Conservation (phyloP, 2,329 filamentous ascomycete species). For the Calonectria montana region DNA sequence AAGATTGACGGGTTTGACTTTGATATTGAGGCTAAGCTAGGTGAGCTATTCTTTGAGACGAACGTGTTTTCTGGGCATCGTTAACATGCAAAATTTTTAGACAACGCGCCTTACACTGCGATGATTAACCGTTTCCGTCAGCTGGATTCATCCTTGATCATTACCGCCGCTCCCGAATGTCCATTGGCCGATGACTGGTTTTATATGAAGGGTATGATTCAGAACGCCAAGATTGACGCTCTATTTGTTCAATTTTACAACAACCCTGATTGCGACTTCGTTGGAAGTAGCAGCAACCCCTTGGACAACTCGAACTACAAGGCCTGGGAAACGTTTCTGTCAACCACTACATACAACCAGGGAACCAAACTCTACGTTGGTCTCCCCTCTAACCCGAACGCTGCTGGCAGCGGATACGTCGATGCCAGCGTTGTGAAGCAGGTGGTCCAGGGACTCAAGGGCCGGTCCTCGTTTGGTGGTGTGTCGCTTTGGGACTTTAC, state of each 20-base stretch:
- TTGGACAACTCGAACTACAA: constrained; percentile 56
- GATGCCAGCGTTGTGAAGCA: constrained; percentile 46
- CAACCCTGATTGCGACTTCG: constrained; percentile 53
- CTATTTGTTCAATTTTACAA: constrained; percentile 64
- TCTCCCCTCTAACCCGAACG: constrained; percentile 48
- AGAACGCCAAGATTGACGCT: constrained; percentile 54
- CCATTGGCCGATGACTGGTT: constrained; percentile 43
- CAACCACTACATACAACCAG: constrained; percentile 47
- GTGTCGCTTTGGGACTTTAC: constrained; percentile 60
- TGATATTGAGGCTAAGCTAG: constrained; percentile 51
- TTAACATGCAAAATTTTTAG: constrained; percentile 31
- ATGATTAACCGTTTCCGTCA: constrained; percentile 52
- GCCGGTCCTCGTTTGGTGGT: constrained; percentile 55
- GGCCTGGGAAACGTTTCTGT: constrained; percentile 52
- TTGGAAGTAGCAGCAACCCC: constrained; percentile 43
- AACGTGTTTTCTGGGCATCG: not conserved
- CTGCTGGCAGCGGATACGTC: constrained; percentile 50
- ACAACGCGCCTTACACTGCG: constrained; percentile 50
- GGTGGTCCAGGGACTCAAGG: constrained; percentile 53
- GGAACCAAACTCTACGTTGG: constrained; percentile 59
- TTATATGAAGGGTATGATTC: constrained; percentile 52
- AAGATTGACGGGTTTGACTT: constrained; percentile 56
- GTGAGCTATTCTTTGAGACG: constrained; percentile 37
- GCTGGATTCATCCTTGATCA: constrained; percentile 46
- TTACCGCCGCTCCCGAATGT: constrained; percentile 61